Percentiles rank a stretch among this genome's conserved stretches.
These are phyloP conservation scores for Vitis rotundifolia DNA, from an alignment of 164 flowering plant genomes.

Conservation along the genomic window DNA sequence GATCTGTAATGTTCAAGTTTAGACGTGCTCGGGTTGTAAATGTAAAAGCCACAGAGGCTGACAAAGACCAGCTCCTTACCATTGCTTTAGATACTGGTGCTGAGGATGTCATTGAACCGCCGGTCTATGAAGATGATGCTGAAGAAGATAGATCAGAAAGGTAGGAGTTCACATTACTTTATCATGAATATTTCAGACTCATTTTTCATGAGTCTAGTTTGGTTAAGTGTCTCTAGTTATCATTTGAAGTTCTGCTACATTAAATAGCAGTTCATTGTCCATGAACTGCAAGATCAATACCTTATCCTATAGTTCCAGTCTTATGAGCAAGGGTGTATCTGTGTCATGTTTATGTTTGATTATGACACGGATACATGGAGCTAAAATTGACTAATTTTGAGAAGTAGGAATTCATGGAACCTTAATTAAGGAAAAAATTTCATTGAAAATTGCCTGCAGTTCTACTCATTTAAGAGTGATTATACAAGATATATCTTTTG, in stretches of 20 bases:
- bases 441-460: too few relatives aligned
- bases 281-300: background rate
- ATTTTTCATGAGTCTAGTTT: background rate
- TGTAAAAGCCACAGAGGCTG: slow-evolving; percentile 72
- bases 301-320: background rate
- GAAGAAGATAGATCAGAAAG: slow-evolving; percentile 80
- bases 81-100: slow-evolving; percentile 96
- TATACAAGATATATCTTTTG: too few relatives aligned
- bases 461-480: too few relatives aligned
- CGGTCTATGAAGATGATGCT: slow-evolving; percentile 60
- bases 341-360: too few relatives aligned
- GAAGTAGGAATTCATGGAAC: too few relatives aligned
- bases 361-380: too few relatives aligned
- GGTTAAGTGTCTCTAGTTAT: background rate
- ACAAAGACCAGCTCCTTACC: slow-evolving; percentile 78
- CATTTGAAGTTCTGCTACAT: background rate
- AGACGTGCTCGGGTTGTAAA: slow-evolving; percentile 80
- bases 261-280: background rate
- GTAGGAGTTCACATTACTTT: slow-evolving; percentile 26
- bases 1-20: slow-evolving; percentile 91
- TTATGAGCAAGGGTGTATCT: too few relatives aligned
- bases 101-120: slow-evolving; percentile 93
- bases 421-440: too few relatives aligned
- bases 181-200: background rate
- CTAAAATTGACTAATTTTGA: too few relatives aligned